Base-by-base conservation (phyloP, 2,329 filamentous ascomycete species). In the Alternaria gansuensis region DNA sequence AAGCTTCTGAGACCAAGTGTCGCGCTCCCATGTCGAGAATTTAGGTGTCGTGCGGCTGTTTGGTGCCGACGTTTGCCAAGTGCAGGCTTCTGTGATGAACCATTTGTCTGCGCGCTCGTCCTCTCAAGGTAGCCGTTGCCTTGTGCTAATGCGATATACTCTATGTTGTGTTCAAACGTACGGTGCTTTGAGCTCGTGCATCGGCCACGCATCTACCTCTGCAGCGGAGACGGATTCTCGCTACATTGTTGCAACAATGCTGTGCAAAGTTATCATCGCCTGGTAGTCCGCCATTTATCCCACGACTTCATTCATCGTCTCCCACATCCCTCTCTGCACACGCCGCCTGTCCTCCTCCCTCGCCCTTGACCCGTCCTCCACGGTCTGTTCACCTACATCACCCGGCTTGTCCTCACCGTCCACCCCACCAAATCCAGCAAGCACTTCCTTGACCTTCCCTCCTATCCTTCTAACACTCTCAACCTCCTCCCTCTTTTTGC, bases 401-500 rank as follows among this genome's bases (percentile, higher is more conserved):
- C 10, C 29, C n/a, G 33, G 44, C 13, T 62, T 60, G 6, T 64
- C 64, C 3, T 51, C 55, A 2, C 34, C 46, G 54, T 34, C 46
- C 24, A 6, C 54, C 57, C 69, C 74, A 36, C 79, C 86, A 50
- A 97, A 81, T 0, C 88, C 89, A 57, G 87, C 87, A 60, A 97
- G 83, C 55, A 94, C 83, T 37, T 87, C 84, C 69, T 88, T 87
- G 62, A 95, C 90, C 78, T 90, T 90, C 65, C 89, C 87, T 51
- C 87, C 88, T 71, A 88, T 88, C 58, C 84, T 84, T 57, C 84
- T 83, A 44, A 93, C 87, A 3, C 84, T 86, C 33, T 87, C 83
- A 1, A 93, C 92, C 78, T 97, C 93, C 54, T 85, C 85, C 65
- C 85, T 86, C 54, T 89, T 89, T 66, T 82, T 84, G 67, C 91